phyloP scores from a whole-genome alignment of 257 asterid species.

The Mitragyna speciosa region DNA sequence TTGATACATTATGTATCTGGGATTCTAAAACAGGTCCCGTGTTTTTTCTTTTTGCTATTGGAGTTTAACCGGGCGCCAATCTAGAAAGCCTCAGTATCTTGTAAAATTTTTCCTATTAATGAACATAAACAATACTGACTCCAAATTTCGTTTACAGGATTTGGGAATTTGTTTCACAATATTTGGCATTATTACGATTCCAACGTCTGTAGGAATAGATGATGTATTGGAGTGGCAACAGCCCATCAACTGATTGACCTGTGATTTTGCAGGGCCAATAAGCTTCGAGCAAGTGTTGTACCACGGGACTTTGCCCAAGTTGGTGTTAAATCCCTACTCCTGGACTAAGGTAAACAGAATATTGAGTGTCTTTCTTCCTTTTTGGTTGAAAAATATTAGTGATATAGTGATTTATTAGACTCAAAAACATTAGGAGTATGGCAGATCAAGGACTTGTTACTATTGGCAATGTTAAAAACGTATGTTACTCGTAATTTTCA shows the following conservation, averaged over 20 bases:
- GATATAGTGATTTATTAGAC: too few relatives aligned
- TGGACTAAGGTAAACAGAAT: conserved; percentile 30
- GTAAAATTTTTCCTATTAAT: too few relatives aligned
- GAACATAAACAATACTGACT: not conserved
- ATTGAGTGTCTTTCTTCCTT: not conserved
- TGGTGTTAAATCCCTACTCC: conserved; percentile 23
- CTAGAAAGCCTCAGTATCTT: not conserved
- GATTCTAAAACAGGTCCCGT: too few relatives aligned
- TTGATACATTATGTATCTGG: too few relatives aligned
- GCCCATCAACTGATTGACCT: not conserved
- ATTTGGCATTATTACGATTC: not conserved
- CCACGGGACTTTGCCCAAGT: conserved; percentile 30
- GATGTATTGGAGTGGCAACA: not conserved
- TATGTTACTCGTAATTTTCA: too few relatives aligned
- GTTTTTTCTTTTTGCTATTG: too few relatives aligned
- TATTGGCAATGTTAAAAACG: too few relatives aligned
- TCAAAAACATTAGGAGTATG: too few relatives aligned
- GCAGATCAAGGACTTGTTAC: too few relatives aligned
- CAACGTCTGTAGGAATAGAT: not conserved
- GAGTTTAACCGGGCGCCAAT: too few relatives aligned
- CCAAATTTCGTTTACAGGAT: too few relatives aligned
- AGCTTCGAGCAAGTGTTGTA: conserved; percentile 13
- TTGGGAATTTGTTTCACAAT: too few relatives aligned
- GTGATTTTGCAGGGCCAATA: conserved; percentile 25
- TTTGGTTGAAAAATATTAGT: not conserved